Conservation (phyloP, 495 filamentous ascomycete genomes). For the Penicillium maclennaniae region DNA sequence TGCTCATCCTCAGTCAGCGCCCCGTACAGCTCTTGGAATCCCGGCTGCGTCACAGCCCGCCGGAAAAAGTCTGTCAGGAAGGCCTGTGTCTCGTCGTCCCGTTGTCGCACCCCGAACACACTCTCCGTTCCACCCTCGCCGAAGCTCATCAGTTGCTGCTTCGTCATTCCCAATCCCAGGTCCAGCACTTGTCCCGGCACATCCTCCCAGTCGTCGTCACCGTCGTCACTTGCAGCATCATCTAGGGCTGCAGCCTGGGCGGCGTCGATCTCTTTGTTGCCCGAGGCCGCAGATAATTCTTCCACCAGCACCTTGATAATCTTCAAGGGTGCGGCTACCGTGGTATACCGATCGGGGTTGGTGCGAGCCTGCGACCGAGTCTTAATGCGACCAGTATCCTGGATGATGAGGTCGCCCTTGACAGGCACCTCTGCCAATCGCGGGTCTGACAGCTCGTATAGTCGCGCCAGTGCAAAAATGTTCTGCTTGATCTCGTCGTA, state of each 20-base stretch:
- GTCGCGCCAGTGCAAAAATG: conserved; percentile 83
- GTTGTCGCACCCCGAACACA: conserved; percentile 54
- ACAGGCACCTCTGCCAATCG: conserved; percentile 75
- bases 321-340: conserved; percentile 81
- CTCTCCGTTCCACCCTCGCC: conserved; percentile 55
- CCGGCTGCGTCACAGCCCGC: conserved; percentile 62
- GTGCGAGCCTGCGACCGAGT: conserved; percentile 82
- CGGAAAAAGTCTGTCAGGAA: conserved; percentile 83
- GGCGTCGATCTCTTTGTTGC: conserved; percentile 52
- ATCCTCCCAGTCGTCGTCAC: conserved; percentile 88
- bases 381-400: conserved; percentile 78
- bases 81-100: conserved; percentile 89
- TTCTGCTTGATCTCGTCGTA: conserved; percentile 97
- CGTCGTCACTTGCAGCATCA: conserved; percentile 55
- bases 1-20: conserved; percentile 70
- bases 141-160: conserved; percentile 76
- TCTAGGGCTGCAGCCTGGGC: conserved; percentile 51
- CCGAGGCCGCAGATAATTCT: conserved; percentile 66
- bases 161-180: conserved; percentile 60
- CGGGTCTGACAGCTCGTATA: conserved; percentile 82
- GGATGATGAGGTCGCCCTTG: conserved; percentile 86
- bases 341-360: conserved; percentile 87
- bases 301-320: conserved; percentile 94
- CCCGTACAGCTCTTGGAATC: conserved; percentile 70
- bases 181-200: conserved; percentile 65